phyloP scores from a whole-genome alignment of 2,329 filamentous ascomycete genomes.

The Talaromyces sp. region DNA sequence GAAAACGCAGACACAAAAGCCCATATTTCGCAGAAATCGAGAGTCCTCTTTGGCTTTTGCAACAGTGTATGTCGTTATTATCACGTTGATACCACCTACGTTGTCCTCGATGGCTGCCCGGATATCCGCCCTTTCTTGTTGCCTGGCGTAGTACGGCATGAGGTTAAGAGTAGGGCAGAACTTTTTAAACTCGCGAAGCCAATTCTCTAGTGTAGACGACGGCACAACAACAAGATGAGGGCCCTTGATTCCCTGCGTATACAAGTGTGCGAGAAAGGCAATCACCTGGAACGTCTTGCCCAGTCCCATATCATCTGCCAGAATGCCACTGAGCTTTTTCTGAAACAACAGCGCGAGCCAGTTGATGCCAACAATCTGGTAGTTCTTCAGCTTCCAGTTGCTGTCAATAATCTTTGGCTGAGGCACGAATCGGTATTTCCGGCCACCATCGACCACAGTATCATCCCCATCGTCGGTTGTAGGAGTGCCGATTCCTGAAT shows the following conservation, averaged over 20 bases:
- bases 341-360: slow-evolving; percentile 85
- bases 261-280: slow-evolving; percentile 78
- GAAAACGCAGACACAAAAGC: slow-evolving; percentile 64
- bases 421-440: slow-evolving; percentile 45
- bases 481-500: slow-evolving; percentile 64
- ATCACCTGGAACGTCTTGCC: slow-evolving; percentile 98
- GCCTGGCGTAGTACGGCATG: slow-evolving; percentile 66
- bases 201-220: slow-evolving; percentile 90
- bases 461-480: slow-evolving; percentile 43
- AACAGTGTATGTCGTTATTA: slow-evolving; percentile 68
- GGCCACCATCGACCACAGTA: slow-evolving; percentile 24
- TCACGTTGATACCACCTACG: slow-evolving; percentile 60
- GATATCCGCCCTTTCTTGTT: slow-evolving; percentile 62
- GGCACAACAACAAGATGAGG: slow-evolving; percentile 85
- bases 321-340: slow-evolving; percentile 75
- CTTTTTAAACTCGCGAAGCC: slow-evolving; percentile 81
- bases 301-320: slow-evolving; percentile 93
- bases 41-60: slow-evolving; percentile 58
- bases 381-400: slow-evolving; percentile 77
- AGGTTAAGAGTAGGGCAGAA: slow-evolving; percentile 77
- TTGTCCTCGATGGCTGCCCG: slow-evolving; percentile 63
- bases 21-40: slow-evolving; percentile 56
- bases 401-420: slow-evolving; percentile 76
- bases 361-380: slow-evolving; percentile 90
- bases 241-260: slow-evolving; percentile 62